Evolutionary conservation across 2,329 filamentous ascomycete species (phyloP).

Genomic region (Pezicula neosporulosa): DNA sequence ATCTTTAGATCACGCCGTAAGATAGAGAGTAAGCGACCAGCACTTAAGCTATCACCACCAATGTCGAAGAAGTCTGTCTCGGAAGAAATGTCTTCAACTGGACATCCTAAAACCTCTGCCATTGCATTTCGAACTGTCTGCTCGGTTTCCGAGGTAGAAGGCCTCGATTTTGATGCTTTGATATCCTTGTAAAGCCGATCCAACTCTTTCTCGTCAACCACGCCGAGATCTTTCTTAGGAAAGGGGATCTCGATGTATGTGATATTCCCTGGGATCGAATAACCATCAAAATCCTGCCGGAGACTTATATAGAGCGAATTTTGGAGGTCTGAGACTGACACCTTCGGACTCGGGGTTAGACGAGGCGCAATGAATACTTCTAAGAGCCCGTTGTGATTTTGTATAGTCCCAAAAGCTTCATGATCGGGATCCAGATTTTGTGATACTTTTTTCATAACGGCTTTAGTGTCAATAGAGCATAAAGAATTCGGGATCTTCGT

Average conservation of each 20-base stretch:
- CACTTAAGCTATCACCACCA: slow-evolving; percentile 51
- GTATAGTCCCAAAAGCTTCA: slow-evolving; percentile 3
- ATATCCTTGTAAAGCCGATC: not conserved
- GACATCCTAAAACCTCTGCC: slow-evolving; percentile 39
- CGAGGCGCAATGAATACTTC: slow-evolving; percentile 5
- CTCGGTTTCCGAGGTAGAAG: slow-evolving; percentile 19
- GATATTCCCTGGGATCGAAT: slow-evolving; percentile 4
- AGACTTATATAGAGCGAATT: not conserved
- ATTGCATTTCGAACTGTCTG: slow-evolving; percentile 41
- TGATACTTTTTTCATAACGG: slow-evolving; percentile 11
- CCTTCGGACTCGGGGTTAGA: not conserved
- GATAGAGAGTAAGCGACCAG: slow-evolving; percentile 47
- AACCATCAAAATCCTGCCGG: slow-evolving; percentile 5
- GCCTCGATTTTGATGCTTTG: not conserved
- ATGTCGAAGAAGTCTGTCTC: slow-evolving; percentile 48
- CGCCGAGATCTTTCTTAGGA: not conserved
- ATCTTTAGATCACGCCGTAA: slow-evolving; percentile 45
- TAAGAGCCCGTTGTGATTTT: slow-evolving; percentile 2
- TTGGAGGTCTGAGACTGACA: not conserved
- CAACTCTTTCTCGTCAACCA: not conserved
- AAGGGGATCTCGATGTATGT: slow-evolving; percentile 4
- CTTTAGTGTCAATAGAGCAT: slow-evolving; percentile 30
- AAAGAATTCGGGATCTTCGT: slow-evolving; percentile 32
- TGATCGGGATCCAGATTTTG: not conserved
- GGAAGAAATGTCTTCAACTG: slow-evolving; percentile 33